Evolutionary conservation across 2,329 filamentous ascomycete species (phyloP), one percentile per base, ranked within the genome.

Genomic region (Penicillium expansum): DNA sequence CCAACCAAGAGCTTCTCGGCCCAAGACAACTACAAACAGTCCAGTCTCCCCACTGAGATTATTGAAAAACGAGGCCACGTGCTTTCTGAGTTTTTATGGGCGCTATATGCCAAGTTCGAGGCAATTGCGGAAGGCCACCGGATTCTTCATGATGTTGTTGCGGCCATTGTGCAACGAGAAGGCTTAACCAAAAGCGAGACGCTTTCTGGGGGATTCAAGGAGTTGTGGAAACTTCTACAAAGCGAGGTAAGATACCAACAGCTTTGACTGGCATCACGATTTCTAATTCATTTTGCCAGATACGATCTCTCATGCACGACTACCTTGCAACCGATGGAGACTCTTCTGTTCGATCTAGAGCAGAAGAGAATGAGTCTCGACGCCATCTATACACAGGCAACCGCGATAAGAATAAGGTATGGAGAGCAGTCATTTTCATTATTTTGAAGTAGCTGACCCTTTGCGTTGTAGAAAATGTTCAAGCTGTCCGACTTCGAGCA

Each of bases 191-290:
- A 83, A 54, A 86, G 73, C 79, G 88, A 78, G 78, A 82, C 84
- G 0, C 81, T 97, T 48, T 87, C 91, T 6, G 87, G 91, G 54
- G 92, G 92, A 55, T 99, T 99, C 76, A 94, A 93, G 69, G 94
- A 97, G 76, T 79, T 99, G 39, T 99, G 95, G 95, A 96, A 97
- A 70, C 80, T 99, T 8, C 93, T 97, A 68, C 94, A 99, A 71
- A 97, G 95, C 74, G 94, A 99, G 71, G 77, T 79, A 67, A 52
- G 68, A 41, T 3, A 2, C 9, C 20, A 30, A 24, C 16, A 7
- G 8, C 14, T 30, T 29, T 16, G 27, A 13, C 27, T 24, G 11
- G 9, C 11, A 14, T 47, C 3, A 11, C 18, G 24, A 18, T 24
- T 39, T 16, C 22, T 42, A 22, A 45, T 39, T 27, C 27, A n/a